phyloP scores from a whole-genome alignment of 1,284 basidiomycete species.

The Cystobasidiaceae sp. region DNA sequence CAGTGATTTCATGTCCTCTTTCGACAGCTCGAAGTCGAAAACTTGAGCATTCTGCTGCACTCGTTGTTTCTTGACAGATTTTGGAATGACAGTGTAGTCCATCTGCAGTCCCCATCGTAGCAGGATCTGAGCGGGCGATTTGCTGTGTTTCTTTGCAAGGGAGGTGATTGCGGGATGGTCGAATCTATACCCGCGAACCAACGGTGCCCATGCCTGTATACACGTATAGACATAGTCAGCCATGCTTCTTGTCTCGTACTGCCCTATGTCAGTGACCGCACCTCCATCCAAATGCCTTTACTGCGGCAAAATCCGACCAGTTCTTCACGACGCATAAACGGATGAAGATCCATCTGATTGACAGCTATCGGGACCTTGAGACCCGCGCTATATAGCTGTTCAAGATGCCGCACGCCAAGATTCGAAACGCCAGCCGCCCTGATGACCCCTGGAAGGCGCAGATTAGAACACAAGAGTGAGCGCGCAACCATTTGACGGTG shows the following conservation, averaged over 20 bases:
- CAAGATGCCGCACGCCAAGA: conserved; percentile 44
- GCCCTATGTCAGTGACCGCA: conserved; percentile 53
- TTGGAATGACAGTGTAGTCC: conserved; percentile 65
- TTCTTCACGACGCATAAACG: conserved; percentile 71
- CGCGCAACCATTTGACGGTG: too few species aligned
- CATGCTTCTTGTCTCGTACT: too few species aligned
- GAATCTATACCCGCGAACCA: conserved; percentile 59
- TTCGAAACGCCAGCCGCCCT: conserved; percentile 54
- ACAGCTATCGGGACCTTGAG: conserved; percentile 27
- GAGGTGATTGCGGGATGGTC: conserved; percentile 55
- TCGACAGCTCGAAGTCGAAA: conserved; percentile 63
- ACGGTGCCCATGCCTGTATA: conserved; percentile 48
- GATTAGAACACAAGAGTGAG: too few species aligned
- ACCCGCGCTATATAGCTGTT: neutral
- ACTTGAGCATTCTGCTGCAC: conserved; percentile 65
- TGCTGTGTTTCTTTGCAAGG: conserved; percentile 59
- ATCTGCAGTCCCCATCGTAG: conserved; percentile 78
- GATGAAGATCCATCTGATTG: conserved; percentile 63
- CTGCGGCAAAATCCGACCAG: conserved; percentile 72
- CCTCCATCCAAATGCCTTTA: conserved; percentile 68
- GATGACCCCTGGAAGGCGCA: conserved; percentile 15
- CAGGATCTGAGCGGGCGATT: conserved; percentile 65
- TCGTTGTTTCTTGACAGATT: conserved; percentile 62
- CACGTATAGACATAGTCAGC: neutral
- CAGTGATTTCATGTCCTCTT: conserved; percentile 59